Evolutionary conservation across 1,284 basidiomycete species (phyloP).

Genomic region (Cryptococcus wingfieldii): DNA sequence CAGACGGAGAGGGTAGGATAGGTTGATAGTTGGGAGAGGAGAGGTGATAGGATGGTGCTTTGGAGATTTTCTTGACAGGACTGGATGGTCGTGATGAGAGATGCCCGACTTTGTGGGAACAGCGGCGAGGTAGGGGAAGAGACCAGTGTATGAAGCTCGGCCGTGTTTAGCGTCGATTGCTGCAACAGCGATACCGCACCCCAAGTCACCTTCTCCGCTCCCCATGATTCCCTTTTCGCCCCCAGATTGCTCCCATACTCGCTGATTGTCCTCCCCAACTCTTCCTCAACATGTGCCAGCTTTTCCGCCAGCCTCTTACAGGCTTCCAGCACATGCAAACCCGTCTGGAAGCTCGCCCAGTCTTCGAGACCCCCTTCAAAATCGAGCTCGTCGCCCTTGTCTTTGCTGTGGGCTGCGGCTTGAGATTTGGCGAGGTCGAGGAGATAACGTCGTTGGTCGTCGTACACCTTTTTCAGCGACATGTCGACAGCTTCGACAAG

Average conservation of each 20-base stretch:
- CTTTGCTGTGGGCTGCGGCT: conserved; percentile 1
- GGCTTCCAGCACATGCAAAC: conserved; percentile 74
- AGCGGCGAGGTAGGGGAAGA: conserved; percentile 8
- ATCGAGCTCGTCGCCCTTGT: conserved; percentile 31
- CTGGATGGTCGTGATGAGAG: conserved; percentile 63
- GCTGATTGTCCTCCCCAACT: conserved; percentile 46
- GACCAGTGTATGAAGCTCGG: conserved; percentile 59
- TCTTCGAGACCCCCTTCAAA: conserved; percentile 62
- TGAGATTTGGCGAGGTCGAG: conserved; percentile 10
- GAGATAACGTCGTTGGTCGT: conserved; percentile 53
- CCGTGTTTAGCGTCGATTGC: conserved; percentile 75
- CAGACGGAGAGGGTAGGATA: conserved; percentile 71
- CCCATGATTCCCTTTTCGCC: conserved; percentile 1
- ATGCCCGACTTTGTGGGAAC: conserved; percentile 49
- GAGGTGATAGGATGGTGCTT: conserved; percentile 74
- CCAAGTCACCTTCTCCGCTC: conserved; percentile 59
- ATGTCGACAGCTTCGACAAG: conserved; percentile 69
- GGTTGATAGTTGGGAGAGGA: conserved; percentile 66
- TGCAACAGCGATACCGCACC: conserved; percentile 69
- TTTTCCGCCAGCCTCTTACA: conserved; percentile 67
- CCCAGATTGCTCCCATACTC: not conserved
- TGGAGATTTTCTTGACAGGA: conserved; percentile 74
- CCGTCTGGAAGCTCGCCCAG: conserved; percentile 76
- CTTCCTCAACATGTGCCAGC: conserved; percentile 63
- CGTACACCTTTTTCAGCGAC: conserved; percentile 64